Evolutionary conservation across 768 basidiomycete species (phyloP).

Genomic region (Hypholoma sublateritium): DNA sequence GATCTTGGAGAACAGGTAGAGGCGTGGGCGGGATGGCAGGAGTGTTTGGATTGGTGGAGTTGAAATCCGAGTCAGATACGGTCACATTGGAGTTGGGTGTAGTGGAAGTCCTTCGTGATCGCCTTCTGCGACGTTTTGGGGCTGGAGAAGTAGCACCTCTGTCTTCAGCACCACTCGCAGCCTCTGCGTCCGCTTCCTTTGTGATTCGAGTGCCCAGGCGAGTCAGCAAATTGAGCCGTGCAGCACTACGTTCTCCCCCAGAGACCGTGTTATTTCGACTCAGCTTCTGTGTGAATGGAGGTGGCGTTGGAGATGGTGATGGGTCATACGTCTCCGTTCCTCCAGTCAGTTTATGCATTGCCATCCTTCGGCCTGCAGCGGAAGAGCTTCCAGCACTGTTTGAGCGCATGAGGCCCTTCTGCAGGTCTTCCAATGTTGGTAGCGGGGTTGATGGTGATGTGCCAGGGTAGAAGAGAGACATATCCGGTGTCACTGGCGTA

Average conservation of each 20-base stretch:
- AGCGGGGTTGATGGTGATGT: constrained; percentile 67
- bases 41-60: constrained; percentile 56
- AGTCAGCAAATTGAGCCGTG: constrained; percentile 65
- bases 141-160: constrained; percentile 42
- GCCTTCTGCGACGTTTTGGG: constrained; percentile 56
- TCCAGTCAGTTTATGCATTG: constrained; percentile 85
- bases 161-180: constrained; percentile 62
- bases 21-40: constrained; percentile 56
- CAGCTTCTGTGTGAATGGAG: constrained; percentile 40
- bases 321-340: constrained; percentile 67
- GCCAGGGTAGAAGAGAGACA: constrained; percentile 61
- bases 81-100: constrained; percentile 43
- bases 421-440: constrained; percentile 78
- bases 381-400: constrained; percentile 83
- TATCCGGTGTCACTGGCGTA: constrained; percentile 52
- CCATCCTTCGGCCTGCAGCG: constrained; percentile 61
- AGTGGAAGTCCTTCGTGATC: constrained; percentile 49
- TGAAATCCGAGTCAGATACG: constrained; percentile 52
- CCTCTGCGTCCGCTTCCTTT: constrained; percentile 64
- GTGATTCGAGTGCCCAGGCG: constrained; percentile 57
- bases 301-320: constrained; percentile 57
- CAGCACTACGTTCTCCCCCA: constrained; percentile 76
- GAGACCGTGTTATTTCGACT: constrained; percentile 80
- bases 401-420: constrained; percentile 80
- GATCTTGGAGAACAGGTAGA: constrained; percentile 42